phyloP scores from a whole-genome alignment of 805 yeast species.

The Candida broadrunensis region DNA sequence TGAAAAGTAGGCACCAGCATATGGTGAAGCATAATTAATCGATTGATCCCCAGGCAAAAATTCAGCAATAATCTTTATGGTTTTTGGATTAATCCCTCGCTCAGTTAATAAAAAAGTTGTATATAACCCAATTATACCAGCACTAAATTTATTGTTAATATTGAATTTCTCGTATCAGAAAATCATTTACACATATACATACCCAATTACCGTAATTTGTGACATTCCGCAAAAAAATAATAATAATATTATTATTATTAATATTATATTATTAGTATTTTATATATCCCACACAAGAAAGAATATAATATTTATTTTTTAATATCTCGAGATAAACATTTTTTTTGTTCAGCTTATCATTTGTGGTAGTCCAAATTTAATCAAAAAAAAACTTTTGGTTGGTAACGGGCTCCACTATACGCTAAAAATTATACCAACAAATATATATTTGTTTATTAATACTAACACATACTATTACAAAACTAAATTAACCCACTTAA shows the following conservation, averaged over 20 bases:
- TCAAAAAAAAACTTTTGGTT: too few relatives aligned
- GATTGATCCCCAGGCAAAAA: constrained; percentile 78
- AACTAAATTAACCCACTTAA: constrained; percentile 53
- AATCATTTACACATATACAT: background rate
- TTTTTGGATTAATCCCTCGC: constrained; percentile 32
- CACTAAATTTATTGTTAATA: constrained; percentile 24
- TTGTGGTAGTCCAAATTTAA: too few relatives aligned
- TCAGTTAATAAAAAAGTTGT: constrained; percentile 51
- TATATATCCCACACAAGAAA: too few relatives aligned
- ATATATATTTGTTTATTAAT: too few relatives aligned
- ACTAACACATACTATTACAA: background rate
- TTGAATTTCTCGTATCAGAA: background rate
- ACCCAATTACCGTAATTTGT: background rate
- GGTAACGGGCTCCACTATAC: too few relatives aligned
- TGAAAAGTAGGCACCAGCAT: constrained; percentile 53
- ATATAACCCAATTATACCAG: constrained; percentile 68
- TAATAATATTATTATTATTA: too few relatives aligned
- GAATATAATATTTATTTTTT: too few relatives aligned
- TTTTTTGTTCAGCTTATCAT: too few relatives aligned
- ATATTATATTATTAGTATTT: too few relatives aligned
- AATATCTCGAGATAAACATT: too few relatives aligned
- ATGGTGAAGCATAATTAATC: constrained; percentile 72
- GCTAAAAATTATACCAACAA: too few relatives aligned
- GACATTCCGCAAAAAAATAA: background rate
- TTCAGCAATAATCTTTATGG: constrained; percentile 61